These are phyloP conservation scores for Trichoderma sp. DNA, from an alignment of 2,329 filamentous ascomycete species.

Conservation along the genomic window DNA sequence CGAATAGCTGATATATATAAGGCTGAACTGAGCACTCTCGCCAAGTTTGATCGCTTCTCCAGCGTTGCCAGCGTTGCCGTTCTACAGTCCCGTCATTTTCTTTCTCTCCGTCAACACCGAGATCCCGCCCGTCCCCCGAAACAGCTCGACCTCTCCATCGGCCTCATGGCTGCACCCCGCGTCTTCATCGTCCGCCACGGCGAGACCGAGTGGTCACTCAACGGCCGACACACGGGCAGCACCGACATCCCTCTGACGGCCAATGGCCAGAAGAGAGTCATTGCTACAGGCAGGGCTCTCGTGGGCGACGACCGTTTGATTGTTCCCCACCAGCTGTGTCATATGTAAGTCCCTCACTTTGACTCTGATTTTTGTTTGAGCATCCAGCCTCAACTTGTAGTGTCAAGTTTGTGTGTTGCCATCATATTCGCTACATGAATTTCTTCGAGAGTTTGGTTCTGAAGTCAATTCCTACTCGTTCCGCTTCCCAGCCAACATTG, in stretches of 20 bases:
- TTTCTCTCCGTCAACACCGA: background rate
- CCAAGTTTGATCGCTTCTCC: background rate
- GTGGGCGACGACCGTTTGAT: constrained; percentile 83
- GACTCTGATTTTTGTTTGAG: background rate
- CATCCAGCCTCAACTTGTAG: background rate
- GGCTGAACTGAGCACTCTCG: background rate
- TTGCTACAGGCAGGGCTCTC: constrained; percentile 76
- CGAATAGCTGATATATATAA: background rate
- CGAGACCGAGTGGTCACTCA: constrained; percentile 93
- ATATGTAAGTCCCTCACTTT: constrained; percentile 62
- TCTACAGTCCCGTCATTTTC: background rate
- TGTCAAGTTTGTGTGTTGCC: background rate
- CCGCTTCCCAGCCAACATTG: background rate
- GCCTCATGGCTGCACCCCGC: constrained; percentile 54
- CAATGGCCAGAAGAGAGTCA: constrained; percentile 74
- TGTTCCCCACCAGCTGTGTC: constrained; percentile 74
- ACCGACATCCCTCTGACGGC: constrained; percentile 84
- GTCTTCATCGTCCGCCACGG: constrained; percentile 86
- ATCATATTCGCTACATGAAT: background rate
- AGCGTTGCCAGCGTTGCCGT: no score
- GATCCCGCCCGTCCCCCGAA: background rate
- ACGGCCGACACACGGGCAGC: constrained; percentile 77
- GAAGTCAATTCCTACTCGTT: background rate
- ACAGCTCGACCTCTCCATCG: background rate
- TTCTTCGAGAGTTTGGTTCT: background rate